These are phyloP conservation scores for Penicillium ucsense DNA, from an alignment of 495 filamentous ascomycete genomes.

Conservation along the genomic window DNA sequence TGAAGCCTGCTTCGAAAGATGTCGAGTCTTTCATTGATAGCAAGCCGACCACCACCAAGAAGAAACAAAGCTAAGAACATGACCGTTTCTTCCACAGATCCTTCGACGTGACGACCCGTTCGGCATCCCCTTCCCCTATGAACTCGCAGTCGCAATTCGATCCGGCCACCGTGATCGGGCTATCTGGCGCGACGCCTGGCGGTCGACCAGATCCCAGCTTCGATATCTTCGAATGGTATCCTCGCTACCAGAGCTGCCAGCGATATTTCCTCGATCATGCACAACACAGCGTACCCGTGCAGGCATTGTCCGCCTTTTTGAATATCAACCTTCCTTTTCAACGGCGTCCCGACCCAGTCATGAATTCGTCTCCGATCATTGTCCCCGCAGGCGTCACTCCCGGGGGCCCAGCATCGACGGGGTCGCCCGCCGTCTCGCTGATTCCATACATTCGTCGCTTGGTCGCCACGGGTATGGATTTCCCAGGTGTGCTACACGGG, in stretches of 20 bases:
- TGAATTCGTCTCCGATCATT: slow-evolving; percentile 23
- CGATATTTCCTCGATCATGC: slow-evolving; percentile 89
- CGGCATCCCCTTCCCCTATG: slow-evolving; percentile 20
- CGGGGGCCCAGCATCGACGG: slow-evolving; percentile 11
- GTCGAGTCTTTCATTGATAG: no score
- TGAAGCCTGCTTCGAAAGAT: no score
- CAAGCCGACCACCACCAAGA: background rate
- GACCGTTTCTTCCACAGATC: slow-evolving; percentile 6
- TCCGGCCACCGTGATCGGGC: slow-evolving; percentile 30
- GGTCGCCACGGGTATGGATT: slow-evolving; percentile 85
- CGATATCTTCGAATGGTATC: slow-evolving; percentile 92
- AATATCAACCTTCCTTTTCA: slow-evolving; percentile 62
- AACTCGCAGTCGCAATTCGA: slow-evolving; percentile 29
- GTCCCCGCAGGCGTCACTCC: slow-evolving; percentile 17
- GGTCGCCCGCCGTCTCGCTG: slow-evolving; percentile 54
- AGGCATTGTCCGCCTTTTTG: slow-evolving; percentile 83
- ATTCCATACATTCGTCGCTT: slow-evolving; percentile 85
- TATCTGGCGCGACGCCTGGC: slow-evolving; percentile 25
- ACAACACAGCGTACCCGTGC: slow-evolving; percentile 72
- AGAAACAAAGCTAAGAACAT: background rate
- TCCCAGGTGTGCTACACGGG: slow-evolving; percentile 73
- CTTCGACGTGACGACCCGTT: slow-evolving; percentile 6
- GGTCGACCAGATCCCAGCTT: slow-evolving; percentile 32
- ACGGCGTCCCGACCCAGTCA: slow-evolving; percentile 26
- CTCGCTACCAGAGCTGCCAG: slow-evolving; percentile 83